A percentile compares a stretch with the other conserved stretches of the same genome.
phyloP scores from a whole-genome alignment of 1,284 basidiomycete genomes.

The Meira nashicola region DNA sequence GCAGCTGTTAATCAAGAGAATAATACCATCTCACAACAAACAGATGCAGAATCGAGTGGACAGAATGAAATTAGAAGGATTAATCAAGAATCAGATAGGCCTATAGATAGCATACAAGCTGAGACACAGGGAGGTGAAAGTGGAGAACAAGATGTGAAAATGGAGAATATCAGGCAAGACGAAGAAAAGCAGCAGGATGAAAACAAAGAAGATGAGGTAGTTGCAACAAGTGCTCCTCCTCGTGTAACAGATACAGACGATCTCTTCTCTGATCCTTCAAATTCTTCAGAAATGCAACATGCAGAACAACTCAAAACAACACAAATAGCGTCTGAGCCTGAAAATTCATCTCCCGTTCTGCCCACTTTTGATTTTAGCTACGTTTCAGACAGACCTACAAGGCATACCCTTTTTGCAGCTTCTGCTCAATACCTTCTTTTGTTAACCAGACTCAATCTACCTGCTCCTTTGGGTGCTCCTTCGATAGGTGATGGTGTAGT shows the following conservation, averaged over 20 bases:
- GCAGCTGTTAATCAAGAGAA: not conserved
- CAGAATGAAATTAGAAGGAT: not conserved
- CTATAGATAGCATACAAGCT: not conserved
- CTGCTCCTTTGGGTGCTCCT: conserved; percentile 6
- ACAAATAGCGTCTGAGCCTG: not conserved
- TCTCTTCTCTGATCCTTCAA: not conserved
- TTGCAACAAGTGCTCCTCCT: not conserved
- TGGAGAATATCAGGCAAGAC: not conserved
- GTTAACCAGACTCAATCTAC: conserved; percentile 3
- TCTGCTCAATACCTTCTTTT: conserved; percentile 1
- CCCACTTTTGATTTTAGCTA: no score
- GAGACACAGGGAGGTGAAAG: not conserved
- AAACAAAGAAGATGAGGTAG: not conserved
- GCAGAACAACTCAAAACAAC: not conserved
- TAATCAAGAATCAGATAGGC: not conserved
- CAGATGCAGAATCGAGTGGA: no score
- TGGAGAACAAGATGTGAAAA: not conserved
- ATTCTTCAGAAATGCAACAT: not conserved
- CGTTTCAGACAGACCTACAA: not conserved
- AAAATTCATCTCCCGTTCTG: no score
- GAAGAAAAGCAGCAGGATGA: not conserved
- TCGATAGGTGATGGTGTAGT: conserved; percentile 4
- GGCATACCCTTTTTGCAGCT: conserved; percentile 6
- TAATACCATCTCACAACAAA: not conserved
- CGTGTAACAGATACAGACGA: not conserved